Evolutionary conservation across 495 filamentous ascomycete species (phyloP), one percentile per base, ranked within the genome.

Genomic region (Chaetomium cochliodes): DNA sequence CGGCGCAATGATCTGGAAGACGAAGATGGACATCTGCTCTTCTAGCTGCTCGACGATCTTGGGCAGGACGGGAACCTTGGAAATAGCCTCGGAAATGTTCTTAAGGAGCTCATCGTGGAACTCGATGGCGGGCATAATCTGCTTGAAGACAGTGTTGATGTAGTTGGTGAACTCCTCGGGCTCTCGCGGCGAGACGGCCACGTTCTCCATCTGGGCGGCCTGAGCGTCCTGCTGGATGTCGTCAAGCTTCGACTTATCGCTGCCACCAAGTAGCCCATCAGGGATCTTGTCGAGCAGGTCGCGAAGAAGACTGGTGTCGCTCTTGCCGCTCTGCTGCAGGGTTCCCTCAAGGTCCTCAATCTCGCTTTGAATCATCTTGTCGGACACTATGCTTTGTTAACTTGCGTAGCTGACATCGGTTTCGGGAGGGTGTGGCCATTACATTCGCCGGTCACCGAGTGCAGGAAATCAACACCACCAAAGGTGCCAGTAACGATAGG

Each of bases 401-500:
- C 44, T 67, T 20, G 23, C 53, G 33, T 49, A 2, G 8, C 5
- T 2, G 0, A 41, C 18, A 11, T 6, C 3, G 26, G 30, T 15
- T 20, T 20, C 8, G 23, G 1, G 25, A 46, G 11, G 5, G 30
- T 51, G 25, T n/a, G n/a, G n/a, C n/a, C n/a, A 23, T 53, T 68
- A 81, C 79, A 72, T 77, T 97, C 92, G 54, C 92, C 92, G 54
- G 92, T 86, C 23, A 97, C 92, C 2, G 90, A 93, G 77, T 96
- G 92, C 25, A 94, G 80, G 74, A 85, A 85, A 59, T 96, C 91
- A 12, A 96, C 92, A 60, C 92, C 92, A 37, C 92, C 92, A 77
- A 96, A 97, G 4, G 93, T 96, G 60, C 92, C 92, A 8, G 92
- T 97, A 52, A 96, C 81, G 65, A 91, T 76, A 13, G 92, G 92